A percentile compares a stretch with the other conserved stretches of the same genome.
phyloP scores from a whole-genome alignment of 345 rosid species.

The Sapria himalayana region DNA sequence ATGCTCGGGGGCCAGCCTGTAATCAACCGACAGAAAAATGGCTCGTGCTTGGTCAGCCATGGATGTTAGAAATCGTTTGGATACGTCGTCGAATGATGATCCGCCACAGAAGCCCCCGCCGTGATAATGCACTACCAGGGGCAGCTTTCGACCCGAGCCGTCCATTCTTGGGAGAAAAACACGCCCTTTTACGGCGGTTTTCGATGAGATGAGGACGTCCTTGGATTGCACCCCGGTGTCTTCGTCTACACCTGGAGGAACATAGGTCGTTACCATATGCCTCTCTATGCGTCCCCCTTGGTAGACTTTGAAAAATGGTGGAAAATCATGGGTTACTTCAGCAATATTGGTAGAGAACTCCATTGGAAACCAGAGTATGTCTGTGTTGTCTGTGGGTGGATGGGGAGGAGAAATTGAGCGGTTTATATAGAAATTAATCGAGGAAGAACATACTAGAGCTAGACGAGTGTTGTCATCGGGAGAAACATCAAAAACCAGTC shows the following conservation, averaged over 20 bases:
- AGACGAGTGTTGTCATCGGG: too few species aligned
- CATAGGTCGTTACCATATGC: not conserved
- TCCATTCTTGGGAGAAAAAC: constrained; percentile 17
- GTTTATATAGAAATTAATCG: not conserved
- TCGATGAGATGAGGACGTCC: constrained; percentile 13
- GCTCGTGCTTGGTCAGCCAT: constrained; percentile 22
- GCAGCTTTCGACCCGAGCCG: constrained; percentile 16
- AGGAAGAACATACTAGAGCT: too few species aligned
- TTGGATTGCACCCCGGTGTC: constrained; percentile 32
- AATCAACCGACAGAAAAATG: constrained; percentile 27
- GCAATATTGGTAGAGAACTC: constrained; percentile 9
- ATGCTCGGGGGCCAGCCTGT: constrained; percentile 43
- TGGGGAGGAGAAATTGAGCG: not conserved
- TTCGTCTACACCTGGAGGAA: constrained; percentile 11
- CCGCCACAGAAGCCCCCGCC: constrained; percentile 57
- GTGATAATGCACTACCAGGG: constrained; percentile 39
- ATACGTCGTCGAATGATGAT: constrained; percentile 43
- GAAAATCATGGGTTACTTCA: constrained; percentile 14
- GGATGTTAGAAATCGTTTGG: constrained; percentile 30
- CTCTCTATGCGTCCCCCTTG: constrained; percentile 5
- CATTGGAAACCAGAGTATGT: constrained; percentile 3
- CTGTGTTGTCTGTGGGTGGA: too few species aligned
- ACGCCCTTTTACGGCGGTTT: constrained; percentile 13
- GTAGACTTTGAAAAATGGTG: constrained; percentile 13
- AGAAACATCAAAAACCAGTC: too few species aligned